These are phyloP conservation scores for Delonix regia DNA, from an alignment of 306 rosid species.

Conservation along the genomic window DNA sequence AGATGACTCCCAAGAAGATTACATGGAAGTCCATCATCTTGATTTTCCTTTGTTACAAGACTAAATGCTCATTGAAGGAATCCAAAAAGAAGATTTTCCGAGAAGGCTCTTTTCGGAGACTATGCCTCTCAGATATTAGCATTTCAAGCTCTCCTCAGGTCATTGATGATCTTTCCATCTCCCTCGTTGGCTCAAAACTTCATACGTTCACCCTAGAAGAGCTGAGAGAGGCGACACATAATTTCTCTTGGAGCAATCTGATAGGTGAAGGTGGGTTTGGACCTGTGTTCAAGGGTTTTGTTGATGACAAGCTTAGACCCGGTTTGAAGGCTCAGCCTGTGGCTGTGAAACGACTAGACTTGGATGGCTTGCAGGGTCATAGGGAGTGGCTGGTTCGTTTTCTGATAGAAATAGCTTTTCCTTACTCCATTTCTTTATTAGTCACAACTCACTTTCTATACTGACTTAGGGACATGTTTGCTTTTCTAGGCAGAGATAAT, in stretches of 20 bases:
- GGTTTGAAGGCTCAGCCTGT: constrained; percentile 80
- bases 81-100: constrained; percentile 37
- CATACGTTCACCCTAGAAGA: constrained; percentile 70
- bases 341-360: constrained; percentile 80
- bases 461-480: constrained; percentile 8
- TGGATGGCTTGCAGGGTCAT: constrained; percentile 88
- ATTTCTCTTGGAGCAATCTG: constrained; percentile 64
- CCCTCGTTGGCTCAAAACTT: constrained; percentile 64
- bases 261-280: constrained; percentile 97
- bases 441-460: constrained; percentile 9
- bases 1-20: constrained; percentile 49
- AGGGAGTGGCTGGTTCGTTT: constrained; percentile 90
- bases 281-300: constrained; percentile 81
- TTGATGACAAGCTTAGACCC: constrained; percentile 62
- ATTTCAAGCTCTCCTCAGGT: constrained; percentile 60
- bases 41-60: constrained; percentile 62
- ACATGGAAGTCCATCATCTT: constrained; percentile 71
- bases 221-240: constrained; percentile 61
- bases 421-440: not conserved
- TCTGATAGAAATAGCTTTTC: not conserved
- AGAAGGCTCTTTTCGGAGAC: constrained; percentile 57
- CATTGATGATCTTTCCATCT: constrained; percentile 66
- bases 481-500: constrained; percentile 69
- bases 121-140: constrained; percentile 65
- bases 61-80: constrained; percentile 38